Evolutionary conservation across 139 green algal species (phyloP).

Genomic region (Tetradesmus lagerheimii): DNA sequence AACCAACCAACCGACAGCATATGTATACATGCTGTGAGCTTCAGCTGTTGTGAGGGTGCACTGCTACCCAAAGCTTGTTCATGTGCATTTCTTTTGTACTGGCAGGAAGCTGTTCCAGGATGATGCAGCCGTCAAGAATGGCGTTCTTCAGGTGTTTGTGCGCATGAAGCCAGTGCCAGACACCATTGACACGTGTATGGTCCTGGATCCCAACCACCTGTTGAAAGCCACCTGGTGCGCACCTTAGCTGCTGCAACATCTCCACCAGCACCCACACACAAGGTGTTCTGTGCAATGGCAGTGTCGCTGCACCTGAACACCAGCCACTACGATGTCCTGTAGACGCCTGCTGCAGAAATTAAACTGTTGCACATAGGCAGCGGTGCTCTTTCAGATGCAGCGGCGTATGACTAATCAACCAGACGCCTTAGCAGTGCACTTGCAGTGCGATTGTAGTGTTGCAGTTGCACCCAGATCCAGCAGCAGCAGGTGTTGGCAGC

Average conservation of each 20-base stretch:
- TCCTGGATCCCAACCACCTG: conserved; percentile 32
- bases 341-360: not conserved
- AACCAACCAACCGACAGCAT: no score
- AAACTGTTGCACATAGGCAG: no score
- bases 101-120: conserved; percentile 51
- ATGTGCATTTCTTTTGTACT: not conserved
- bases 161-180: conserved; percentile 40
- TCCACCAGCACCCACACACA: not conserved
- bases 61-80: no score
- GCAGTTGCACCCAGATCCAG: not conserved
- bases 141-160: conserved; percentile 47
- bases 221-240: conserved; percentile 43
- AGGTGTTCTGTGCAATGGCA: not conserved
- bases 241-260: not conserved
- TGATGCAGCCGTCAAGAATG: conserved; percentile 43
- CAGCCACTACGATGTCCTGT: not conserved
- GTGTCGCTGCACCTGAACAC: not conserved
- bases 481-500: no score
- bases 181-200: conserved; percentile 29
- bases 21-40: not conserved
- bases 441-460: no score
- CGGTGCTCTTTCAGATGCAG: no score
- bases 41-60: no score
- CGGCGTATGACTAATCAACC: no score
- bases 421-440: no score